Conservation (phyloP, 139 green algal genomes). For the Eudorina sp. region DNA sequence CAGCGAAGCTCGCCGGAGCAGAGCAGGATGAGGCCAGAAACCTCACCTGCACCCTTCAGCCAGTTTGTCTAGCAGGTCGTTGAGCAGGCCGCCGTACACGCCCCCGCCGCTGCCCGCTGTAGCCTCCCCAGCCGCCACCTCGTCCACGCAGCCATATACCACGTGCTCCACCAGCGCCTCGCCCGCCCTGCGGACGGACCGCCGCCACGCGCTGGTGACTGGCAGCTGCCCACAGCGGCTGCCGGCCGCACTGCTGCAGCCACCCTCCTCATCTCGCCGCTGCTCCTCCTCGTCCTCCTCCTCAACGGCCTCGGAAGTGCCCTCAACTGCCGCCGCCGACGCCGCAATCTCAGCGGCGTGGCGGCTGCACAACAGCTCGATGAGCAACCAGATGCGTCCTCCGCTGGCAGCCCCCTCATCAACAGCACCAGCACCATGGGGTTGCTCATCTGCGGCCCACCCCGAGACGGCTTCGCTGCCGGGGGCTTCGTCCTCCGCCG, state of each 20-base stretch:
- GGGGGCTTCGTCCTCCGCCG: background rate
- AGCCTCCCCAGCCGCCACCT: background rate
- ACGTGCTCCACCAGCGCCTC: background rate
- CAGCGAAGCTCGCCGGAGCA: too few species aligned
- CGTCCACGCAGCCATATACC: background rate
- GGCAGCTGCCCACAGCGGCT: background rate
- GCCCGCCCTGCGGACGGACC: background rate
- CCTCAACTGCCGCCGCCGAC: background rate
- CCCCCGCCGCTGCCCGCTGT: background rate
- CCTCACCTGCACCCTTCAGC: slow-evolving; percentile 26
- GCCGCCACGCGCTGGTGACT: background rate
- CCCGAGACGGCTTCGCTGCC: too few species aligned
- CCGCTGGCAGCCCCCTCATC: too few species aligned
- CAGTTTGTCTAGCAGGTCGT: background rate
- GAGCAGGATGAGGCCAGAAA: too few species aligned
- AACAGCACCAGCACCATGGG: too few species aligned
- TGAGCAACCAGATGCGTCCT: background rate
- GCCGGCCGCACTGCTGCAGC: background rate
- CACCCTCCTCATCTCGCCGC: background rate
- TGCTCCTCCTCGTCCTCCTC: slow-evolving; percentile 21
- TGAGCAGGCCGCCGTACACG: slow-evolving; percentile 13
- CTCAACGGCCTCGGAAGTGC: background rate
- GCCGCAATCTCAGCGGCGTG: background rate
- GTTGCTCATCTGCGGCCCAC: too few species aligned
- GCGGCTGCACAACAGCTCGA: slow-evolving; percentile 28